Base-by-base conservation (phyloP, 768 basidiomycete genomes). In the Psilocybe subaeruginosa region DNA sequence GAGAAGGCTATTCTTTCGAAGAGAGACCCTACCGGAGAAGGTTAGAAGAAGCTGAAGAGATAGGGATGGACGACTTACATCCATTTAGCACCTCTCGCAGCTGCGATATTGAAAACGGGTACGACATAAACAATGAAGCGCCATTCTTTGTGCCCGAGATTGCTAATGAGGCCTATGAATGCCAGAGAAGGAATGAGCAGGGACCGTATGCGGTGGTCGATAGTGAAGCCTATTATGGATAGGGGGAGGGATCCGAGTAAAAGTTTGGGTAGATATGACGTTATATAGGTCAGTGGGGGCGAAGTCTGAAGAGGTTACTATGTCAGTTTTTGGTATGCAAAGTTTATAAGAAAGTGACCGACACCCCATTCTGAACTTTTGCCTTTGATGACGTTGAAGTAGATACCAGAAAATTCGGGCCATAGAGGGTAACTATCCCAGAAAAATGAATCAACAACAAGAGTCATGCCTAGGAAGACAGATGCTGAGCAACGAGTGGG, bases 101-200 rank as follows among this genome's bases (percentile, higher is more conserved):
- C 94, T 1, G 89, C 85, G 3, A 95, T 73, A 66, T 97, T 97
- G 73, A 94, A 78, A 2, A 86, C 70, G 0, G 96, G 95, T 0
- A 98, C 84, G 16, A 87, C 82, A 69, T 99, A 99, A 7, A 94
- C 82, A 59, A 99, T 79, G 74, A 99, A 99, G 6, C 97, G 85
- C 97, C 97, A 99, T 75, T 99, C 97, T 72, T 99, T 99, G 76
- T 99, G 97, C 0, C 85, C 89, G 1, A 98, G 78, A 31, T 71
- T 78, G 70, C 94, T 95, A 72, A 99, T 84, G 2, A 89, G 66
- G 2, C 69, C 72, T 7, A 93, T 69, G 61, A 90, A 91, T 0
- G 69, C 59, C 4, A 87, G 29, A 2, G 84, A 78, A 0, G 89
- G 84, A 8, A 81, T 52, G 3, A 89, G 73, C 39, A 91, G 76